Evolutionary conservation across 805 yeast species (phyloP).

Genomic region (Candida namnaoensis): DNA sequence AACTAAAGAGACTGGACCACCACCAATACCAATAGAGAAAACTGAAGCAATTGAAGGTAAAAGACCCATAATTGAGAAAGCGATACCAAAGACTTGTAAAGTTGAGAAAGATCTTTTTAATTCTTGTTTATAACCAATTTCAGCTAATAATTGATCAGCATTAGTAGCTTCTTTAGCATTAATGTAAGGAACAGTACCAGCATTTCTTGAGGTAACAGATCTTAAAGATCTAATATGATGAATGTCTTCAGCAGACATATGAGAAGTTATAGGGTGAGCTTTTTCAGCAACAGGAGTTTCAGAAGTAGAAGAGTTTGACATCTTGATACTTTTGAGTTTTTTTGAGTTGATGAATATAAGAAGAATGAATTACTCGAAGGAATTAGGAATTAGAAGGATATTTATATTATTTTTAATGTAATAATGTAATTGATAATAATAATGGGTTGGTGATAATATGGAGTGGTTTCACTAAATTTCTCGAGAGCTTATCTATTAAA

Average conservation of each 20-base stretch:
- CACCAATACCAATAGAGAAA: slow-evolving; percentile 36
- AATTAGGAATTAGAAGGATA: too few species aligned
- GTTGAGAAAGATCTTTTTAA: slow-evolving; percentile 48
- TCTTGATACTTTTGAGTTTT: too few species aligned
- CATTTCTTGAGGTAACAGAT: neutral
- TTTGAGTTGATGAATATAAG: too few species aligned
- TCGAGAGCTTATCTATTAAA: too few species aligned
- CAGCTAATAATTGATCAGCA: slow-evolving; percentile 9
- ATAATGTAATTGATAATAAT: too few species aligned
- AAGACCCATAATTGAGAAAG: slow-evolving; percentile 59
- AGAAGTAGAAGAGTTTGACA: neutral
- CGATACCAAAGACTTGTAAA: slow-evolving; percentile 55
- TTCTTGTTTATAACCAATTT: slow-evolving; percentile 61
- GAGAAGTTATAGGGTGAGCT: neutral
- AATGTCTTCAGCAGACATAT: neutral
- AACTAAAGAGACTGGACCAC: slow-evolving; percentile 49
- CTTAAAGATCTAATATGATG: neutral
- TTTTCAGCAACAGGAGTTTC: too few species aligned
- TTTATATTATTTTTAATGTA: too few species aligned
- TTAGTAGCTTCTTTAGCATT: slow-evolving; percentile 11
- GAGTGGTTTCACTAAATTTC: too few species aligned
- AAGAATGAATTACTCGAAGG: too few species aligned
- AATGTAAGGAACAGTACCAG: slow-evolving; percentile 9
- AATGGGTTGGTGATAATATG: too few species aligned
- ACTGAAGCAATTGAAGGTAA: slow-evolving; percentile 51